Conservation (phyloP, 768 basidiomycete species). For the Lentinula lateritia region DNA sequence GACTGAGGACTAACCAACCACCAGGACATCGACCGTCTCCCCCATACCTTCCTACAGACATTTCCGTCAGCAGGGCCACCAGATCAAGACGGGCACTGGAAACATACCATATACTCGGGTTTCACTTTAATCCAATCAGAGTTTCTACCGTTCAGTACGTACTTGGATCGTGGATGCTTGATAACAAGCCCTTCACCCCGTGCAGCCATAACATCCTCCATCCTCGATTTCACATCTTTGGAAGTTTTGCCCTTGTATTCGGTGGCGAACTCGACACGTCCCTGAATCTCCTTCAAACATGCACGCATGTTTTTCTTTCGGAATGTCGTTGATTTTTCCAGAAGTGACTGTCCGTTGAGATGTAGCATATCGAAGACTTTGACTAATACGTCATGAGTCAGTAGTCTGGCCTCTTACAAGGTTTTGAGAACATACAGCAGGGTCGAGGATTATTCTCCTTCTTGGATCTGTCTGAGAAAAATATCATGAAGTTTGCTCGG, state of each 20-base stretch:
- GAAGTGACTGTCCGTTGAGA: slow-evolving; percentile 76
- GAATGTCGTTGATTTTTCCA: slow-evolving; percentile 64
- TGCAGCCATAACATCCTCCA: slow-evolving; percentile 79
- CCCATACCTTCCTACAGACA: slow-evolving; percentile 74
- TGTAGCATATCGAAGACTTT: slow-evolving; percentile 95
- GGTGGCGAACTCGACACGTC: slow-evolving; percentile 74
- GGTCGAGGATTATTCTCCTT: slow-evolving; percentile 75
- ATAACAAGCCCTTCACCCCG: slow-evolving; percentile 93
- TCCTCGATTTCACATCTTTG: slow-evolving; percentile 71
- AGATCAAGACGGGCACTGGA: neutral
- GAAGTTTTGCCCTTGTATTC: slow-evolving; percentile 73
- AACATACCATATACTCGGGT: slow-evolving; percentile 77
- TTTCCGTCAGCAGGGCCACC: neutral
- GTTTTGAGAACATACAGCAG: slow-evolving; percentile 60
- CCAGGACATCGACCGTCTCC: slow-evolving; percentile 88
- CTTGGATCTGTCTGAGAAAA: slow-evolving; percentile 59
- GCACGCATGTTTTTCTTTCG: slow-evolving; percentile 74
- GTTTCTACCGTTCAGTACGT: slow-evolving; percentile 82
- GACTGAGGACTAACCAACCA: slow-evolving; percentile 57
- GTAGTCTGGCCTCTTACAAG: no score
- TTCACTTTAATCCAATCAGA: slow-evolving; percentile 95
- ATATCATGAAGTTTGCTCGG: neutral
- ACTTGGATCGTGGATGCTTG: slow-evolving; percentile 78
- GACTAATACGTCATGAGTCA: slow-evolving; percentile 42
- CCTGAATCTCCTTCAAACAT: slow-evolving; percentile 63